A percentile compares a stretch with the other conserved stretches of the same genome.
Evolutionary conservation across 2,329 filamentous ascomycete species (phyloP).

Genomic region (Colletotrichum simmondsii): DNA sequence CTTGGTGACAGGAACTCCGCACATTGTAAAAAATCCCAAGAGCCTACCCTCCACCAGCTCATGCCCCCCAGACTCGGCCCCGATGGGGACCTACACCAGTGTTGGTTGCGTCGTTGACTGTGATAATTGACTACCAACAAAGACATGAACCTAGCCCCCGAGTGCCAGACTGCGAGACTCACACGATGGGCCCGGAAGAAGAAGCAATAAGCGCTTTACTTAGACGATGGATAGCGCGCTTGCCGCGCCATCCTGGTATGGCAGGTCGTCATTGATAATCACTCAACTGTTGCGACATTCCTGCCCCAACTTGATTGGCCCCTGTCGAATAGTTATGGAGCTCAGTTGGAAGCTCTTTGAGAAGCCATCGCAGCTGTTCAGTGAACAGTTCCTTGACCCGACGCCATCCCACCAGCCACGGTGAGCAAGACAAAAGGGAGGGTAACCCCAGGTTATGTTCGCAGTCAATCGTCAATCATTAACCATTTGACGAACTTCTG

Average conservation of each 20-base stretch:
- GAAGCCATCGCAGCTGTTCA: background rate
- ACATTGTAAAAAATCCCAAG: background rate
- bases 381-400: background rate
- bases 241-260: background rate
- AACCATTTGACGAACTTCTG: background rate
- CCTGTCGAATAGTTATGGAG: background rate
- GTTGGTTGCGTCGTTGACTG: background rate
- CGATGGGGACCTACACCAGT: background rate
- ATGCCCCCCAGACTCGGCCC: background rate
- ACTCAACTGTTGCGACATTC: background rate
- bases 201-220: background rate
- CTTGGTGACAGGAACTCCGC: background rate
- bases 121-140: background rate
- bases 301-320: background rate
- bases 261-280: background rate
- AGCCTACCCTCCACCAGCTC: background rate
- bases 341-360: background rate
- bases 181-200: background rate
- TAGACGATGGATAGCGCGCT: background rate
- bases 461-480: background rate
- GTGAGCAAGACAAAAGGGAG: background rate
- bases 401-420: background rate
- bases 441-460: background rate
- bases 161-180: background rate
- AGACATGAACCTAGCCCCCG: background rate